A percentile compares a stretch with the other conserved stretches of the same genome.
Conservation (phyloP, 768 basidiomycete species). For the Tephrocybe sp. region DNA sequence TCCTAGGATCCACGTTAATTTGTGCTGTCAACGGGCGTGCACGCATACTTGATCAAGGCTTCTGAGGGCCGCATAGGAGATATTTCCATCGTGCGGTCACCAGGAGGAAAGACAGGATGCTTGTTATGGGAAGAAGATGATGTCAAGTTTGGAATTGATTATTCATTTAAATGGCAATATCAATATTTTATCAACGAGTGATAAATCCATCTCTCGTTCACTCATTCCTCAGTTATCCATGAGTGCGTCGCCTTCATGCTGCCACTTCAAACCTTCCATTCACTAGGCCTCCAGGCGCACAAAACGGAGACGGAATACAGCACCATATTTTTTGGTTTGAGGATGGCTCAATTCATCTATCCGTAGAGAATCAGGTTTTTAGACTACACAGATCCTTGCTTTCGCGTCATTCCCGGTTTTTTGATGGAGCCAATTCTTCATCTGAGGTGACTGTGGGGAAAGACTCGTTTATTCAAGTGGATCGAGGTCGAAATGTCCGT, state of each 20-base stretch:
- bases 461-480: slow-evolving; percentile 25
- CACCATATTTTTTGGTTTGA: too few species aligned
- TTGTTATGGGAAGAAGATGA: not conserved
- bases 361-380: slow-evolving; percentile 43
- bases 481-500: slow-evolving; percentile 33
- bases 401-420: slow-evolving; percentile 45
- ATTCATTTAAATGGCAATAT: too few species aligned
- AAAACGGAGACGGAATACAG: not conserved
- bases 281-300: too few species aligned
- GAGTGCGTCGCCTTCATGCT: too few species aligned
- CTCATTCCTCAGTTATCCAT: too few species aligned
- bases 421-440: slow-evolving; percentile 13
- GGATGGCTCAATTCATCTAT: too few species aligned
- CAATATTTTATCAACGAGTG: too few species aligned
- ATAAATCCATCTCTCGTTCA: too few species aligned
- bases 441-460: not conserved
- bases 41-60: slow-evolving; percentile 18
- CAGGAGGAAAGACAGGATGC: not conserved
- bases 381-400: slow-evolving; percentile 56
- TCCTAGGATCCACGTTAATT: slow-evolving; percentile 24
- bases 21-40: slow-evolving; percentile 14
- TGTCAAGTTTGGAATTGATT: not conserved
- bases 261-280: too few species aligned
- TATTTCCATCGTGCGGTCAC: slow-evolving; percentile 6
- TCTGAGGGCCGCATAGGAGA: slow-evolving; percentile 9